Evolutionary conservation across 73 alveolate genomes (phyloP).

Genomic region (Blepharisma japonicum): DNA sequence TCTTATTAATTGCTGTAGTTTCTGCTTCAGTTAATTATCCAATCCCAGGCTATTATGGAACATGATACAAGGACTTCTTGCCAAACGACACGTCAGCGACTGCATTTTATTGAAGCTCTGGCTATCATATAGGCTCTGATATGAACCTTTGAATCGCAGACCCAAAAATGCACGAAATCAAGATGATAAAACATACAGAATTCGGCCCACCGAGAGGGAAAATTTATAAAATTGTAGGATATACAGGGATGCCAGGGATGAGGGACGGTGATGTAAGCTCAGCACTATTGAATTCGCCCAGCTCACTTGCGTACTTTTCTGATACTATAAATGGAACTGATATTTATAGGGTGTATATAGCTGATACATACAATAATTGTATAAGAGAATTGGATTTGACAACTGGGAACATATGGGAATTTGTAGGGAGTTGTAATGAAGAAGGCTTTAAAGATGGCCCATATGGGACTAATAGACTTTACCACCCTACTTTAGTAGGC

Average conservation of each 20-base stretch:
- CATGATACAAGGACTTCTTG: constrained; percentile 14
- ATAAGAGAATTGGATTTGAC: neutral
- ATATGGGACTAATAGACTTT: neutral
- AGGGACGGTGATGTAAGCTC: constrained; percentile 17
- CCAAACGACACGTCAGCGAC: neutral
- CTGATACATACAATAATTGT: constrained; percentile 9
- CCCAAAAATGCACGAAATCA: neutral
- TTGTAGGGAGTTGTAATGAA: constrained; percentile 22
- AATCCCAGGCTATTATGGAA: constrained; percentile 20
- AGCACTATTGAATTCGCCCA: neutral
- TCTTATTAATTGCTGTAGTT: too few relatives aligned
- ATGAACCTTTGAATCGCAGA: constrained; percentile 3
- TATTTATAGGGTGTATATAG: neutral
- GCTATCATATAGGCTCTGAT: constrained; percentile 13
- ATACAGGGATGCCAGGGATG: neutral
- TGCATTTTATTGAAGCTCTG: neutral
- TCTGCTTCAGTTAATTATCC: neutral
- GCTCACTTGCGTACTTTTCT: neutral
- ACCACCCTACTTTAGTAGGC: constrained; percentile 16
- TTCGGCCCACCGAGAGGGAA: neutral
- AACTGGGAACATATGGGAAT: neutral
- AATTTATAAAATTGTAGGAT: neutral
- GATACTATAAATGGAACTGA: neutral
- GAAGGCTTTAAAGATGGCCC: constrained; percentile 27
- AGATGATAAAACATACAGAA: neutral